Evolutionary conservation across 2,329 filamentous ascomycete genomes (phyloP).

Genomic region (Exophiala xenobiotica): DNA sequence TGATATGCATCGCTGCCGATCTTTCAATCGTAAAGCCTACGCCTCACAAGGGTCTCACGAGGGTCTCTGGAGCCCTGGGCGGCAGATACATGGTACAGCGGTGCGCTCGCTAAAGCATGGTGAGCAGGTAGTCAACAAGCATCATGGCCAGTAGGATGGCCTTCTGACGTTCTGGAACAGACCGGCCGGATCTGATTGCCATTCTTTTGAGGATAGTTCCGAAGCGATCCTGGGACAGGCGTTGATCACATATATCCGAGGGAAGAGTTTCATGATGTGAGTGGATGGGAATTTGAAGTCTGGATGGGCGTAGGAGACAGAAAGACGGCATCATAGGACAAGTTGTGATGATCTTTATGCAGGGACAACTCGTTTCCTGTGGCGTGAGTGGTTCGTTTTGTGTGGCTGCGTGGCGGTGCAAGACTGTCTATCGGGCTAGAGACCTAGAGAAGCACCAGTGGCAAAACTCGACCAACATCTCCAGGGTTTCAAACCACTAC

Average conservation of each 20-base stretch:
- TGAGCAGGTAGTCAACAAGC: conserved; percentile 13
- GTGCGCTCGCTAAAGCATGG: conserved; percentile 10
- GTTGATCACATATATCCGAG: conserved; percentile 4
- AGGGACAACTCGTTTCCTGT: background rate
- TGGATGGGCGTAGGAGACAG: conserved; percentile 9
- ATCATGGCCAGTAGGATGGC: conserved; percentile 9
- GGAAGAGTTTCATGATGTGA: conserved; percentile 4
- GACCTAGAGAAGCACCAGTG: conserved; percentile 12
- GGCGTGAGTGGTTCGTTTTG: conserved; percentile 12
- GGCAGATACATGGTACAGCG: no score
- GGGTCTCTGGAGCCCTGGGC: no score
- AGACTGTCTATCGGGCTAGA: conserved; percentile 1
- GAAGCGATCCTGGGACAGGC: conserved; percentile 3
- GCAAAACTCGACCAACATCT: conserved; percentile 7
- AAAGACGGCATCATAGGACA: conserved; percentile 8
- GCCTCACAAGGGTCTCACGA: conserved; percentile 5
- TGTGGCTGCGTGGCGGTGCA: conserved; percentile 26
- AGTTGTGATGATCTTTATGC: conserved; percentile 11
- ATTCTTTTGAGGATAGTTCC: background rate
- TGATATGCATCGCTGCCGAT: background rate
- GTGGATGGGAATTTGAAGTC: conserved; percentile 14
- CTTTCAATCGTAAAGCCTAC: background rate
- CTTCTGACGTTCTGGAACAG: conserved; percentile 20
- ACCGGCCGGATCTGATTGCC: conserved; percentile 2
- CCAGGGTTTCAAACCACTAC: background rate